phyloP scores from a whole-genome alignment of 2,329 filamentous ascomycete species.

The Tetracladium maxilliforme region DNA sequence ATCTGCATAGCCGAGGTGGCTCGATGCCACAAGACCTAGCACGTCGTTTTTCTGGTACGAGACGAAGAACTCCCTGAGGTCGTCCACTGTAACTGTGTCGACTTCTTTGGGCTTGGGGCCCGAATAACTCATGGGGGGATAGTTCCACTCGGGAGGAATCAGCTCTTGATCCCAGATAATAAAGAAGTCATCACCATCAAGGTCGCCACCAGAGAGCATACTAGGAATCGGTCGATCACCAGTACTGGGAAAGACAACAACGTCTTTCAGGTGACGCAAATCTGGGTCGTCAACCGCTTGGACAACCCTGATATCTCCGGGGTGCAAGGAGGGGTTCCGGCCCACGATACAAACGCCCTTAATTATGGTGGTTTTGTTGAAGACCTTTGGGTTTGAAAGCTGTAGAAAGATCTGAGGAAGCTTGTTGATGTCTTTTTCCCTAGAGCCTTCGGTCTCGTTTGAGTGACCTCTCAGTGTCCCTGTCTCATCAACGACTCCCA shows the following conservation, averaged over 20 bases:
- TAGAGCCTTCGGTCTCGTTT: conserved; percentile 23
- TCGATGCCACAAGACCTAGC: conserved; percentile 63
- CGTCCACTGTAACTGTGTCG: conserved; percentile 50
- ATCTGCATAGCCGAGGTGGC: conserved; percentile 72
- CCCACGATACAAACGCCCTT: conserved; percentile 71
- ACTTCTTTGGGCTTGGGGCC: conserved; percentile 39
- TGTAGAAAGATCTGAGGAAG: conserved; percentile 87
- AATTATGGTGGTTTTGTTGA: conserved; percentile 50
- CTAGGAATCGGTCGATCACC: conserved; percentile 77
- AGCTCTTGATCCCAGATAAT: conserved; percentile 78
- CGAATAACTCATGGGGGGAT: conserved; percentile 63
- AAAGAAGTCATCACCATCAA: conserved; percentile 93
- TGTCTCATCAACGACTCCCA: conserved; percentile 84
- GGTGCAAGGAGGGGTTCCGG: conserved; percentile 85
- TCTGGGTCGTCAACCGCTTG: conserved; percentile 60
- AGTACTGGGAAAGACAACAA: conserved; percentile 72
- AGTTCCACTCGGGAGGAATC: conserved; percentile 56
- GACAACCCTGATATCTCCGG: conserved; percentile 82
- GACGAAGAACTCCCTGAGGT: conserved; percentile 78
- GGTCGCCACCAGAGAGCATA: conserved; percentile 92
- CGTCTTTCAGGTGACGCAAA: conserved; percentile 67
- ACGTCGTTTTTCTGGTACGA: conserved; percentile 85
- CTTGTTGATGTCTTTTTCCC: conserved; percentile 26
- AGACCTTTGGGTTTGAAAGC: no score
- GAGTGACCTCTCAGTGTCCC: conserved; percentile 58